These are phyloP conservation scores for Geosiphon pyriformis DNA, from an alignment of 192 early-diverging fungal genomes.

Conservation along the genomic window DNA sequence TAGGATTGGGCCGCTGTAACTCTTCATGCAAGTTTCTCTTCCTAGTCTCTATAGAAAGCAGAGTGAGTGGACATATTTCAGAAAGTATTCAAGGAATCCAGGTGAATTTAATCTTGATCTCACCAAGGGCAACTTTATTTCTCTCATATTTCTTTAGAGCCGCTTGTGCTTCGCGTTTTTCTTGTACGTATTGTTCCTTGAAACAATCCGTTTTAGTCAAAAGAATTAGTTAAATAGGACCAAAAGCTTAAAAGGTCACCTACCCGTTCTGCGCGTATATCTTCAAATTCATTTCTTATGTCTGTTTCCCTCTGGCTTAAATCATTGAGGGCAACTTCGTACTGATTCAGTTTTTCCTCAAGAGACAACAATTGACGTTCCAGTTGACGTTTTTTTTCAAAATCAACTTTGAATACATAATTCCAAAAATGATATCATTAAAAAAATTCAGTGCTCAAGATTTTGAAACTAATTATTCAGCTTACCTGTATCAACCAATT, in stretches of 20 bases:
- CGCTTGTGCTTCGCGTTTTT: constrained; percentile 33
- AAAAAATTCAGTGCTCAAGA: background rate
- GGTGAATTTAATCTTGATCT: background rate
- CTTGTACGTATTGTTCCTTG: too few relatives aligned
- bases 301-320: constrained; percentile 35
- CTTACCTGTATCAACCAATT: constrained; percentile 29
- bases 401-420: constrained; percentile 35
- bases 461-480: background rate
- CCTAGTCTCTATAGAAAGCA: constrained; percentile 13
- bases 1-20: background rate
- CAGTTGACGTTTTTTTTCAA: constrained; percentile 32
- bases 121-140: constrained; percentile 34
- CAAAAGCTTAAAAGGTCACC: too few relatives aligned
- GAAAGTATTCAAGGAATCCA: too few relatives aligned
- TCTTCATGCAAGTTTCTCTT: constrained; percentile 2
- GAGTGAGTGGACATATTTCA: too few relatives aligned
- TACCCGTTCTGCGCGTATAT: constrained; percentile 35
- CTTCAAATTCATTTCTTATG: constrained; percentile 27
- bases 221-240: too few relatives aligned
- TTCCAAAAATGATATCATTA: background rate
- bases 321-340: constrained; percentile 30
- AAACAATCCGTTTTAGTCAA: too few relatives aligned
- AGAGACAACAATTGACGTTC: constrained; percentile 28
- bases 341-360: constrained; percentile 25
- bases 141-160: constrained; percentile 31